Percentiles rank a stretch among this genome's conserved stretches.
phyloP scores from a whole-genome alignment of 2,329 filamentous ascomycete species.

The Diplodia mutila region DNA sequence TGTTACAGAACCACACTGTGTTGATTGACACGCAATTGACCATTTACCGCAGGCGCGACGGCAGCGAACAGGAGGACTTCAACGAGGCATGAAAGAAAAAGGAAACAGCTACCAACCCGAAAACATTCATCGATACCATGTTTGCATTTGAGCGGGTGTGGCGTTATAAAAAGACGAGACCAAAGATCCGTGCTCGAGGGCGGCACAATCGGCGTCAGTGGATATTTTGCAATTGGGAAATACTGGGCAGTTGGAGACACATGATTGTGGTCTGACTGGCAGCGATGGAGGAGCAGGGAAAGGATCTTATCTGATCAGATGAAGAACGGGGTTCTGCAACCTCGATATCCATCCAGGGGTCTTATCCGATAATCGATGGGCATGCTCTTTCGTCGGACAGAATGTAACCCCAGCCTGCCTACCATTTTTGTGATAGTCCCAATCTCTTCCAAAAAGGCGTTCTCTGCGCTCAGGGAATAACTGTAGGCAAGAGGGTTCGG shows the following conservation, averaged over 20 bases:
- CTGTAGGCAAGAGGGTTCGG: background rate
- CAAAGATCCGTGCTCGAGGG: background rate
- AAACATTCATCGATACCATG: background rate
- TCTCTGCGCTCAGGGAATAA: too few species aligned
- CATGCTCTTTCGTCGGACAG: background rate
- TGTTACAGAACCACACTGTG: background rate
- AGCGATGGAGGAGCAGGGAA: background rate
- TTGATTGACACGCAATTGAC: background rate
- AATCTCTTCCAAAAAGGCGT: background rate
- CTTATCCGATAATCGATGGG: background rate
- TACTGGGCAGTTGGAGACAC: background rate
- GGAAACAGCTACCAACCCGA: background rate
- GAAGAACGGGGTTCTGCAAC: background rate
- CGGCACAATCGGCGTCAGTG: conserved; percentile 10
- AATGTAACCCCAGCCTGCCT: background rate
- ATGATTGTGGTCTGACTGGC: background rate
- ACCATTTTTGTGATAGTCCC: background rate
- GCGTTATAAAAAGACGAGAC: conserved; percentile 12
- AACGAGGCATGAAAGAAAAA: conserved; percentile 3
- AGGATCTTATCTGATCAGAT: conserved; percentile 15
- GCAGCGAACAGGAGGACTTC: conserved; percentile 41
- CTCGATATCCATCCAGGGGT: background rate
- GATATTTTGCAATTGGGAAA: background rate
- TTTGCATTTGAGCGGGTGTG: conserved; percentile 26
- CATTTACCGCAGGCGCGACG: conserved; percentile 33